These are phyloP conservation scores for Eragrostis nindensis DNA, from an alignment of 176 grass and related monocot genomes.

Conservation along the genomic window DNA sequence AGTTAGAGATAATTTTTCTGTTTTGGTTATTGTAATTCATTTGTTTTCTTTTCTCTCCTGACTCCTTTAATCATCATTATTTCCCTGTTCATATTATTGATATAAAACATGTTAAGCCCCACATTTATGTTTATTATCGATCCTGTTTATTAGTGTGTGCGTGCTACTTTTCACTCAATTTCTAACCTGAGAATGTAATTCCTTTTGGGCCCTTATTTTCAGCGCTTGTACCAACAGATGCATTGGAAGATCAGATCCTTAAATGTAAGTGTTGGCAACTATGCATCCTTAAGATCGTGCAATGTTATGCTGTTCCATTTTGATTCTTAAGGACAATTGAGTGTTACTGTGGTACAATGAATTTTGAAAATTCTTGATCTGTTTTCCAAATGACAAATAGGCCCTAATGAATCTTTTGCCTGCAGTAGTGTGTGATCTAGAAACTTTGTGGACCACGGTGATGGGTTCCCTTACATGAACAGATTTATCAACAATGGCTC, in stretches of 20 bases:
- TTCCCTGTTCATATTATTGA: neutral
- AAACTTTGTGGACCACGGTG: neutral
- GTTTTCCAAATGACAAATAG: neutral
- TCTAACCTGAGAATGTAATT: conserved; percentile 23
- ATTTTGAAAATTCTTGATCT: neutral
- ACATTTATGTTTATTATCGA: neutral
- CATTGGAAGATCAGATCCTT: conserved; percentile 82
- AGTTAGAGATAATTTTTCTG: neutral
- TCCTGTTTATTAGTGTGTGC: neutral
- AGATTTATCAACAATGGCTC: neutral
- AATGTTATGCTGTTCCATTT: conserved; percentile 25
- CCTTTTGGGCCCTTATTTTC: conserved; percentile 50
- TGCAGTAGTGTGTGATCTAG: neutral
- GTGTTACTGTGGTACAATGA: neutral
- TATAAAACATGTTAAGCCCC: neutral
- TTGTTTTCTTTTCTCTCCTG: no score
- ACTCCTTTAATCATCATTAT: neutral
- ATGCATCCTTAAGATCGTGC: conserved; percentile 27
- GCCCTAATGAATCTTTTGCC: neutral
- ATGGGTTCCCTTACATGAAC: neutral
- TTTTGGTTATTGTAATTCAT: conserved; percentile 4
- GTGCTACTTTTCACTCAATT: conserved; percentile 7
- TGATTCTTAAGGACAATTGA: neutral
- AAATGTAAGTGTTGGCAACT: conserved; percentile 66
- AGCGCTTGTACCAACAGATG: conserved; percentile 88